Evolutionary conservation across 2,329 filamentous ascomycete genomes (phyloP), one percentile per base, ranked within the genome.

Genomic region (Metarhizium sp.): DNA sequence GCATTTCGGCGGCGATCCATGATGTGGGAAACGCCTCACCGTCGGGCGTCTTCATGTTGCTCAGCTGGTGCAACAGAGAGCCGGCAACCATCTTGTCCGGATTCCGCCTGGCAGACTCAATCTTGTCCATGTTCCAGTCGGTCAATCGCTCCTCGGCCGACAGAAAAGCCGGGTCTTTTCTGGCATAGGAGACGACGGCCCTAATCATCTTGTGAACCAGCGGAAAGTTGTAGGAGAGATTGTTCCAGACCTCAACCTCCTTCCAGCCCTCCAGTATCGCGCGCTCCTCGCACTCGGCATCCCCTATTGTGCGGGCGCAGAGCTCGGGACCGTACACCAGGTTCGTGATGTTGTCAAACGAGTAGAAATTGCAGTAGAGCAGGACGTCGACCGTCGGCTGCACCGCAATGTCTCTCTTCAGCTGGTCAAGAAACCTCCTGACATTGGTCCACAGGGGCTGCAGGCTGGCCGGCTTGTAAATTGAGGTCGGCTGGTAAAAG

Each of bases 341-440:
- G 16, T 25, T 20, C 7, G 55, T 56, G 18, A 56, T 53, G 46
- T 56, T 56, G 55, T 56, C 55, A 8, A 56, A 56, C 6, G 51
- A 53, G 36, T 51, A 56, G 18, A 53, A 56, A 29, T 53, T 56
- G 55, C 46, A 53, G 46, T 40, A 46, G 2, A 56, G 46, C 18
- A 53, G 20, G 32, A 50, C 51, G 14, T 53, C 50, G 10, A 56
- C 36, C 8, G 50, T 56, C 8, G 51, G 30, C 29, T 30, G 45
- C 14, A 25, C 38, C 7, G 38, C 2, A 3, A 50, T 34, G 3
- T 50, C 30, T 16, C 16, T 53, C 18, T 50, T 53, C n/a, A 56
- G 7, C 8, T 47, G 46, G 14, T 50, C 46, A n/a, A 56, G 8
- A 1, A 56, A 40, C 30, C 40, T 50, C 30, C 45, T 11, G 6